Evolutionary conservation across 495 filamentous ascomycete genomes (phyloP).

Genomic region (Aspergillus steynii): DNA sequence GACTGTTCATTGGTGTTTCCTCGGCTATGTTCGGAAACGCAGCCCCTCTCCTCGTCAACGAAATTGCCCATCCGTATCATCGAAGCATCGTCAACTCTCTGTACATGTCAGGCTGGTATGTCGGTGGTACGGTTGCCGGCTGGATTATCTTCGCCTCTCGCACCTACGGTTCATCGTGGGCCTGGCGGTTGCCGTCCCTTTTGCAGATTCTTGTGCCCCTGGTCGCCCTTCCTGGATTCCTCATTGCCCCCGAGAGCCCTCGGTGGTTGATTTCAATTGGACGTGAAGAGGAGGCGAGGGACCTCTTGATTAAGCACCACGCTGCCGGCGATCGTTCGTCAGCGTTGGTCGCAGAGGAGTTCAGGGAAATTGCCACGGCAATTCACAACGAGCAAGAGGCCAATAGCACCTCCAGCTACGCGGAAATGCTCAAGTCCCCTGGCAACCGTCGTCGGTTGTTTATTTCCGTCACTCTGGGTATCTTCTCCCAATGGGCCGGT

Average conservation of each 20-base stretch:
- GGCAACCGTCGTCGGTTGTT: slow-evolving; percentile 64
- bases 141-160: slow-evolving; percentile 29
- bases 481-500: slow-evolving; percentile 69
- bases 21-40: slow-evolving; percentile 57
- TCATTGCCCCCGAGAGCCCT: slow-evolving; percentile 45
- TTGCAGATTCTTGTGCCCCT: slow-evolving; percentile 52
- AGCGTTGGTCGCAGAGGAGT: slow-evolving; percentile 23
- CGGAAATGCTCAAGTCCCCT: slow-evolving; percentile 64
- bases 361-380: slow-evolving; percentile 26
- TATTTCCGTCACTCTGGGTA: slow-evolving; percentile 61
- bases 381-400: slow-evolving; percentile 29
- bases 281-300: slow-evolving; percentile 37
- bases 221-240: slow-evolving; percentile 39
- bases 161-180: slow-evolving; percentile 40
- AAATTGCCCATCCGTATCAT: slow-evolving; percentile 64
- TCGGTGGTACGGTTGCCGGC: slow-evolving; percentile 50
- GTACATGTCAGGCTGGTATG: slow-evolving; percentile 66
- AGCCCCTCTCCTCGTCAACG: slow-evolving; percentile 61
- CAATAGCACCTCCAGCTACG: slow-evolving; percentile 30
- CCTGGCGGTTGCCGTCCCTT: slow-evolving; percentile 50
- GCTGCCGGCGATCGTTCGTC: slow-evolving; percentile 24
- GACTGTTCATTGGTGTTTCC: slow-evolving; percentile 58
- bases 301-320: slow-evolving; percentile 32
- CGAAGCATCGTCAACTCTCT: slow-evolving; percentile 59
- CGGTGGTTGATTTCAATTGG: slow-evolving; percentile 42